A percentile compares a stretch with the other conserved stretches of the same genome.
These are phyloP conservation scores for Zea luxurians DNA, from an alignment of 176 grass and related monocot species.

Conservation along the genomic window DNA sequence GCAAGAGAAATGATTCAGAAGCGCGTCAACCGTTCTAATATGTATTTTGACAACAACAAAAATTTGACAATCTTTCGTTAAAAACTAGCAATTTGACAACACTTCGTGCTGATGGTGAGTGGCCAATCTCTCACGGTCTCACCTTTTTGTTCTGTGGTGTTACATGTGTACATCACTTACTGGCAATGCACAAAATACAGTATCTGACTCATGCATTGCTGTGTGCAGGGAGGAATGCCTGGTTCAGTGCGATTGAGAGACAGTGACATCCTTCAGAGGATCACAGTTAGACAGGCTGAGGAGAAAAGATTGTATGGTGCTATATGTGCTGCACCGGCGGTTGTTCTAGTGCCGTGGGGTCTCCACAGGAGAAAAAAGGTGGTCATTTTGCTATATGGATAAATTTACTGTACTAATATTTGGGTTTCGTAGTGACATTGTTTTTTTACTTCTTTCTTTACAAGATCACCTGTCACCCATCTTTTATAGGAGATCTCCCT, in stretches of 20 bases:
- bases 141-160: slow-evolving; percentile 1
- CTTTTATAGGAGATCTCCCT: slow-evolving; percentile 83
- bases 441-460: slow-evolving; percentile 25
- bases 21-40: background rate
- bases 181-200: slow-evolving; percentile 3
- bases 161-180: too few species aligned
- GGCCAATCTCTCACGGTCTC: background rate
- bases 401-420: slow-evolving; percentile 2
- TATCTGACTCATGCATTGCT: slow-evolving; percentile 10
- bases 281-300: slow-evolving; percentile 78
- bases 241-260: slow-evolving; percentile 87
- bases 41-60: background rate
- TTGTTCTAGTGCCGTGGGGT: slow-evolving; percentile 85
- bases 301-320: slow-evolving; percentile 84
- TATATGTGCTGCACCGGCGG: slow-evolving; percentile 81
- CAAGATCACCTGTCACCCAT: slow-evolving; percentile 92
- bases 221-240: slow-evolving; percentile 85
- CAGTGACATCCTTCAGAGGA: slow-evolving; percentile 65
- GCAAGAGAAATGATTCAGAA: background rate
- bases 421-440: slow-evolving; percentile 25
- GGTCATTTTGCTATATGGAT: slow-evolving; percentile 21
- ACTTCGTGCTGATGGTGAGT: background rate
- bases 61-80: background rate
- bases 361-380: slow-evolving; percentile 87
- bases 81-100: background rate